phyloP scores from a whole-genome alignment of 352 stramenopile species.

The Phytopythium boreale region DNA sequence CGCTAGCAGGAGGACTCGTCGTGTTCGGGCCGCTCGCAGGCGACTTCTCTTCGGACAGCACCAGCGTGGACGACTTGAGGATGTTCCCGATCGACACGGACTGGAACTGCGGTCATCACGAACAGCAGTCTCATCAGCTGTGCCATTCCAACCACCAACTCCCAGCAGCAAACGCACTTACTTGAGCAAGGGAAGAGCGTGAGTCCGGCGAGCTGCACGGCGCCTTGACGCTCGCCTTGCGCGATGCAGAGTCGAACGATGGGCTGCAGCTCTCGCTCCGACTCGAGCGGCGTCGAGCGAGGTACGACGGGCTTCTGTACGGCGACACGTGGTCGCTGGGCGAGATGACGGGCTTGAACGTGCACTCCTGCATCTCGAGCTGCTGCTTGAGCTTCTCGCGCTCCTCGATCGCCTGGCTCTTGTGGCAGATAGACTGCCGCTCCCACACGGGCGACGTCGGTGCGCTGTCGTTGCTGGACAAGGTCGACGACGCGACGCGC shows the following conservation, averaged over 20 bases:
- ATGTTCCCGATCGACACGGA: constrained; percentile 35
- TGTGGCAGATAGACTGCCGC: constrained; percentile 69
- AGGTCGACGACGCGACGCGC: constrained; percentile 44
- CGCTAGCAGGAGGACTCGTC: constrained; percentile 10
- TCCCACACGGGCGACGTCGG: constrained; percentile 65
- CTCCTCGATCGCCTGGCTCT: constrained; percentile 76
- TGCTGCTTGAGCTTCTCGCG: constrained; percentile 69
- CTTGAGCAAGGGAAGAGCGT: neutral
- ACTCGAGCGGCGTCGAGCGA: constrained; percentile 45
- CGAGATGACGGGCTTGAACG: constrained; percentile 77
- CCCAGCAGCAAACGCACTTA: neutral
- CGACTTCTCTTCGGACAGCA: constrained; percentile 14
- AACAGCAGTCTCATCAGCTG: constrained; percentile 8
- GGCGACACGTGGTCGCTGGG: constrained; percentile 34
- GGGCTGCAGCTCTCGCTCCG: constrained; percentile 13
- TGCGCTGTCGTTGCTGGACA: constrained; percentile 23
- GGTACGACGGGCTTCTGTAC: constrained; percentile 30
- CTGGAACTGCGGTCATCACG: constrained; percentile 13
- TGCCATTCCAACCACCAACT: no score
- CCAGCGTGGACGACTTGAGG: constrained; percentile 43
- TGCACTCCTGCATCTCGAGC: constrained; percentile 72
- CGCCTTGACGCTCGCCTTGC: neutral
- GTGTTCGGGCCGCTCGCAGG: constrained; percentile 15
- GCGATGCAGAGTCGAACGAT: neutral
- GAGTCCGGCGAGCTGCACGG: neutral